Evolutionary conservation across 495 filamentous ascomycete species (phyloP), one percentile per base, ranked within the genome.

Genomic region (Delitschia confertaspora): DNA sequence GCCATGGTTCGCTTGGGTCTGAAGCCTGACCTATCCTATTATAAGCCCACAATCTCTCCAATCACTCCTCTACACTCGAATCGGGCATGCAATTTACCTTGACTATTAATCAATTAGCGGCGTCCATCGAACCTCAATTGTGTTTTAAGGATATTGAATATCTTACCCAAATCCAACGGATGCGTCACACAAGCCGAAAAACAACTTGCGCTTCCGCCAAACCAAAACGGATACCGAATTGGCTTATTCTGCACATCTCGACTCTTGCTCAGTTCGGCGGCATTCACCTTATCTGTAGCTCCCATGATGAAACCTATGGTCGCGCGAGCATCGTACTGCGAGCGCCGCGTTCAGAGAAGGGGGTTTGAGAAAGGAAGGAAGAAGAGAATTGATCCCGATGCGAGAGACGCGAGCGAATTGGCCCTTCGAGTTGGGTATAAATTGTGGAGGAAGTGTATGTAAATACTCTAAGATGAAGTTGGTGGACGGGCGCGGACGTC

Each of bases 101-200:
- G 18, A 58, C 55, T 58, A 44, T 39, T 26, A 38, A 34, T 17
- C 24, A 36, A 24, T 19, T 20, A 19, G n/a, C 9, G n/a, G 38
- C 9, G 24, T 33, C 31, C 46, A 36, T 40, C 32, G 11, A 13
- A 46, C 23, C 23, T 27, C 33, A 31, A 42, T 44, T n/a, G n/a
- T n/a, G n/a, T n/a, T n/a, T n/a, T n/a, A n/a, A n/a, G n/a, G n/a
- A n/a, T n/a, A n/a, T n/a, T n/a, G n/a, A n/a, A 8, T n/a, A 20
- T 34, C 76, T 56, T 67, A 85, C 82, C 71, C 29, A 84, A 70
- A 74, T 93, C 86, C 54, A 95, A 69, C 20, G 88, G 88, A 69
- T 95, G 88, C 23, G 88, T 95, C 17, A 93, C 78, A 51, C 76
- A 78, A 8, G 88, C 88, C 25, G 88, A 88, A 67, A 93, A 80